Evolutionary conservation across 768 basidiomycete species (phyloP).

Genomic region (Suillus occidentalis): DNA sequence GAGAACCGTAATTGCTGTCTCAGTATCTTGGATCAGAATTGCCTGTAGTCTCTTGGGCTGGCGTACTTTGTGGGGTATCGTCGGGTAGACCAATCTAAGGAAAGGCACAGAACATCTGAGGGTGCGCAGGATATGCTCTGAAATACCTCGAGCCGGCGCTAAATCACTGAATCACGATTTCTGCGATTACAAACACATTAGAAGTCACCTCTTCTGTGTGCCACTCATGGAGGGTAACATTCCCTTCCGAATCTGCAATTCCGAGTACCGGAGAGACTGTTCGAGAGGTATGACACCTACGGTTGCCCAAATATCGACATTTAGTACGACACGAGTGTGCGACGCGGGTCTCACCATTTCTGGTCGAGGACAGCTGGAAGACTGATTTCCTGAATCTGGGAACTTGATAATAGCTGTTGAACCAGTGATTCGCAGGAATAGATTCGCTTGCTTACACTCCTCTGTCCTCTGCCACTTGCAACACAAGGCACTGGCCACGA

Average conservation of each 20-base stretch:
- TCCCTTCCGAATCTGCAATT: conserved; percentile 85
- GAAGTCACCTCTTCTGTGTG: conserved; percentile 43
- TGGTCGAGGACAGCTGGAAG: conserved; percentile 87
- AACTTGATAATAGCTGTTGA: conserved; percentile 32
- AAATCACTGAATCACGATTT: conserved; percentile 9
- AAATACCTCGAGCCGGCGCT: conserved; percentile 42
- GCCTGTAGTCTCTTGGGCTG: background rate
- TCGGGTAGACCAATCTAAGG: conserved; percentile 90
- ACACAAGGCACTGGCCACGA: conserved; percentile 74
- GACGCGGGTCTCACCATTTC: conserved; percentile 72
- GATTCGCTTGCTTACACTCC: conserved; percentile 34
- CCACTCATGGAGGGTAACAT: conserved; percentile 65
- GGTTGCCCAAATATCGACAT: conserved; percentile 10
- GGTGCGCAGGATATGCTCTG: conserved; percentile 49
- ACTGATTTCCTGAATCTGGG: conserved; percentile 64
- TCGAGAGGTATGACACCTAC: conserved; percentile 59
- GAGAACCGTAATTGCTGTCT: conserved; percentile 48
- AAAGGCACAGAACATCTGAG: conserved; percentile 73
- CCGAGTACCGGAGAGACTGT: conserved; percentile 53
- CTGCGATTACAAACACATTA: background rate
- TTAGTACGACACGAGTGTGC: background rate
- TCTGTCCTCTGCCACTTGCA: conserved; percentile 41
- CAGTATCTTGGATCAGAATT: conserved; percentile 5
- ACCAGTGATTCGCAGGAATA: background rate
- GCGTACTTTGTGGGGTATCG: conserved; percentile 48